phyloP scores from a whole-genome alignment of 192 early-diverging fungal species.

The Bifiguratus adelaidae region DNA sequence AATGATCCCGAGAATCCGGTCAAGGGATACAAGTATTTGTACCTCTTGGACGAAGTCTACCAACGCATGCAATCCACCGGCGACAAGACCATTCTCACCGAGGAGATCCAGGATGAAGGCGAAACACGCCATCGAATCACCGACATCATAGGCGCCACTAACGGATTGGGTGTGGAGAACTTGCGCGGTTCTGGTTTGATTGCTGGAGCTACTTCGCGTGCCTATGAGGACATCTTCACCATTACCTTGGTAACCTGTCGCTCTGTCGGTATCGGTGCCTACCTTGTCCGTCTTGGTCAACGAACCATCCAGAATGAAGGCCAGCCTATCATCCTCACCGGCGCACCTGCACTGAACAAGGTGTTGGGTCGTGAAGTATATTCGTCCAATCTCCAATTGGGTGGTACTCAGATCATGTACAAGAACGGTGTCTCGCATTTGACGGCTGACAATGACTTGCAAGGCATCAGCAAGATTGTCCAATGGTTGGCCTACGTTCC shows the following conservation, averaged over 20 bases:
- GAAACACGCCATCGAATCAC: slow-evolving; percentile 73
- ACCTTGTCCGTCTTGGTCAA: slow-evolving; percentile 96
- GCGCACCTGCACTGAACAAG: slow-evolving; percentile 95
- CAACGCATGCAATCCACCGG: slow-evolving; percentile 45
- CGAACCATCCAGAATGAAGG: slow-evolving; percentile 96
- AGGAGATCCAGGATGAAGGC: slow-evolving; percentile 59
- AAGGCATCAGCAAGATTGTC: slow-evolving; percentile 84
- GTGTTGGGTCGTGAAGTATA: slow-evolving; percentile 97
- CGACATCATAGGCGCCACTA: slow-evolving; percentile 74
- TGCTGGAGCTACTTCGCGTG: slow-evolving; percentile 91
- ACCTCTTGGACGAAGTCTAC: slow-evolving; percentile 68
- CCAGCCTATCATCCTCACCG: slow-evolving; percentile 97
- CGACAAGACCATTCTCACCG: slow-evolving; percentile 63
- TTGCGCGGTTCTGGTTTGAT: slow-evolving; percentile 94
- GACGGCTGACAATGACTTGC: slow-evolving; percentile 90
- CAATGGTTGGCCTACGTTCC: slow-evolving; percentile 94
- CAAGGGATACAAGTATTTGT: slow-evolving; percentile 91
- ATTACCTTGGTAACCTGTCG: slow-evolving; percentile 94
- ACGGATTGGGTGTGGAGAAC: slow-evolving; percentile 96
- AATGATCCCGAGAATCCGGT: slow-evolving; percentile 65
- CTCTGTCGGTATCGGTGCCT: slow-evolving; percentile 98
- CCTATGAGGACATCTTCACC: slow-evolving; percentile 98
- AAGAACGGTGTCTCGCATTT: slow-evolving; percentile 98
- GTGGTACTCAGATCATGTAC: slow-evolving; percentile 99
- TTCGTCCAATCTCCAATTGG: slow-evolving; percentile 94